A percentile compares a stretch with the other conserved stretches of the same genome.
phyloP scores from a whole-genome alignment of 2,329 filamentous ascomycete genomes.

The Fusarium longipes region DNA sequence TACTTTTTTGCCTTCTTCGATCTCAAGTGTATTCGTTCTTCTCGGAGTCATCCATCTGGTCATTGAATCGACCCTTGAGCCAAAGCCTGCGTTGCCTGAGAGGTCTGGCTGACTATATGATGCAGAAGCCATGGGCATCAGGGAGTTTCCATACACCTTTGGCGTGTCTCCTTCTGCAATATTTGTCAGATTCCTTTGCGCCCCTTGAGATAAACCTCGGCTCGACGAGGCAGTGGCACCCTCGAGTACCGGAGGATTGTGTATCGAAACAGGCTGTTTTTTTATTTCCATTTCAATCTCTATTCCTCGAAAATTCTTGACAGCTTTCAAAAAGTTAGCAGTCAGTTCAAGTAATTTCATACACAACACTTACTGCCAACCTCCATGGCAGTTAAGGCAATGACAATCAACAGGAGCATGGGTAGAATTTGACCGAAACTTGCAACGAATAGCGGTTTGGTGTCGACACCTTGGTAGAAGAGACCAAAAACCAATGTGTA shows the following conservation, averaged over 20 bases:
- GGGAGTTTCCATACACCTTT: background rate
- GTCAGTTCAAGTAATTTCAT: background rate
- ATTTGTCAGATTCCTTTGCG: background rate
- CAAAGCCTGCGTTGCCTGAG: slow-evolving; percentile 11
- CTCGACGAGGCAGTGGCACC: background rate
- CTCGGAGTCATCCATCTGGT: slow-evolving; percentile 5
- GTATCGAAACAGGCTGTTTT: slow-evolving; percentile 1
- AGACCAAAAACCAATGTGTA: slow-evolving; percentile 10
- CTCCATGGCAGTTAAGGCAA: slow-evolving; percentile 23
- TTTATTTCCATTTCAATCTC: slow-evolving; percentile 19
- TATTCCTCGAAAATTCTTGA: slow-evolving; percentile 16
- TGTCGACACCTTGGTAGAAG: slow-evolving; percentile 3
- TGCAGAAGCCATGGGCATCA: slow-evolving; percentile 9
- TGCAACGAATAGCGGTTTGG: background rate
- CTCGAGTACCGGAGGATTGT: background rate
- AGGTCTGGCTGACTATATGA: slow-evolving; percentile 22
- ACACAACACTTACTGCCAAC: slow-evolving; percentile 23
- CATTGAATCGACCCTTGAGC: slow-evolving; percentile 12
- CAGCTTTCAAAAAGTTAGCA: background rate
- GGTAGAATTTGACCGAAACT: slow-evolving; percentile 31
- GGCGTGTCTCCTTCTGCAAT: background rate
- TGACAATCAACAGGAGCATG: slow-evolving; percentile 25
- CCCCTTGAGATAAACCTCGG: background rate
- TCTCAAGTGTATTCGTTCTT: slow-evolving; percentile 6
- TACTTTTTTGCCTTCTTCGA: slow-evolving; percentile 17